Evolutionary conservation across 176 grass and related monocot species (phyloP).

Genomic region (Zizania latifolia): DNA sequence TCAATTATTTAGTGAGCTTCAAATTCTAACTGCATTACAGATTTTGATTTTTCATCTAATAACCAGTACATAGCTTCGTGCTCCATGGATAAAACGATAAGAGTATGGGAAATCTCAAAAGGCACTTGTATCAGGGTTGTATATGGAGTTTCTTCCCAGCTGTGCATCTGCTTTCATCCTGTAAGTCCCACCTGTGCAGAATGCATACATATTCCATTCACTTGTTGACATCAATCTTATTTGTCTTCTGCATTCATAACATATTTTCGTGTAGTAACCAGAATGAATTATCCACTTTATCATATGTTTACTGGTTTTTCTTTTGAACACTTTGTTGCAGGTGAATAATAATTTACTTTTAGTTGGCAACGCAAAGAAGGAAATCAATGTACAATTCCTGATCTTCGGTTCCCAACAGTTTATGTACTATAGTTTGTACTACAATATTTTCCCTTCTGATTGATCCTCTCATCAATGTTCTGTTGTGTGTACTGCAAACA

Average conservation of each 20-base stretch:
- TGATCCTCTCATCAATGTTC: background rate
- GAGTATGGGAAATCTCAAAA: slow-evolving; percentile 91
- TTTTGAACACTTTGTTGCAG: slow-evolving; percentile 49
- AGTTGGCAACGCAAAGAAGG: slow-evolving; percentile 83
- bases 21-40: slow-evolving; percentile 79
- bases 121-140: slow-evolving; percentile 88
- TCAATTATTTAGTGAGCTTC: slow-evolving; percentile 7
- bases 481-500: background rate
- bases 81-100: slow-evolving; percentile 93
- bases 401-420: background rate
- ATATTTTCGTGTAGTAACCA: background rate
- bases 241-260: slow-evolving; percentile 2
- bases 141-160: slow-evolving; percentile 93
- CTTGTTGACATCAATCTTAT: background rate
- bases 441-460: background rate
- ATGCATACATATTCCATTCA: background rate
- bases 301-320: slow-evolving; percentile 26
- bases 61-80: slow-evolving; percentile 99
- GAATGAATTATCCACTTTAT: background rate
- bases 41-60: slow-evolving; percentile 99
- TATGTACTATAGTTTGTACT: background rate
- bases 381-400: slow-evolving; percentile 74
- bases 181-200: slow-evolving; percentile 38
- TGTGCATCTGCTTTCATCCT: slow-evolving; percentile 95
- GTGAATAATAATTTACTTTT: slow-evolving; percentile 97